Conservation (phyloP, 768 basidiomycete genomes). For the Mycena maculata region DNA sequence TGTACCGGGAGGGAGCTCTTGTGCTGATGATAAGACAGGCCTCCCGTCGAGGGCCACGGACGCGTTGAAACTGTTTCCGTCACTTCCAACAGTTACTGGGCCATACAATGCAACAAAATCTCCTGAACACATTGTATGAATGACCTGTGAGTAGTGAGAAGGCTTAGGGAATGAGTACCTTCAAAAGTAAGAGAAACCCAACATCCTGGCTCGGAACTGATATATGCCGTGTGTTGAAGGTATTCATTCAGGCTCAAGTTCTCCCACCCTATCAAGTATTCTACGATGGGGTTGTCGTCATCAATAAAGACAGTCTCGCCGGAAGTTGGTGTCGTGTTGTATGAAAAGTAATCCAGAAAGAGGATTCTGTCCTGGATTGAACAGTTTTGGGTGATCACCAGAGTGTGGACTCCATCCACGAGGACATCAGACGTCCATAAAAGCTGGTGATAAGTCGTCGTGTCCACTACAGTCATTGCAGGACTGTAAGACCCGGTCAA, state of each 20-base stretch:
- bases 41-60: background rate
- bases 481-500: background rate
- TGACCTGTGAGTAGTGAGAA: no score
- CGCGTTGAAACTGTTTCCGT: background rate
- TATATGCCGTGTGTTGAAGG: background rate
- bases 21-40: no score
- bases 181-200: background rate
- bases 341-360: conserved; percentile 15
- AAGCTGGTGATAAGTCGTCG: background rate
- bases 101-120: background rate
- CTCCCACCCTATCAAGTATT: background rate
- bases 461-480: no score
- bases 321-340: background rate
- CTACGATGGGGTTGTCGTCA: background rate
- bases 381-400: background rate
- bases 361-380: background rate
- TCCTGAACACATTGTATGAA: background rate
- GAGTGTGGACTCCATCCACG: background rate
- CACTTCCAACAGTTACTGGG: background rate
- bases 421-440: background rate
- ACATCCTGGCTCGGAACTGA: background rate
- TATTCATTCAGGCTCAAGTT: background rate
- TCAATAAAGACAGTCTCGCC: conserved; percentile 5
- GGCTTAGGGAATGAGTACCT: conserved; percentile 2
- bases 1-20: no score